Evolutionary conservation across 345 rosid genomes (phyloP).

Genomic region (Xanthoceras sorbifolium): DNA sequence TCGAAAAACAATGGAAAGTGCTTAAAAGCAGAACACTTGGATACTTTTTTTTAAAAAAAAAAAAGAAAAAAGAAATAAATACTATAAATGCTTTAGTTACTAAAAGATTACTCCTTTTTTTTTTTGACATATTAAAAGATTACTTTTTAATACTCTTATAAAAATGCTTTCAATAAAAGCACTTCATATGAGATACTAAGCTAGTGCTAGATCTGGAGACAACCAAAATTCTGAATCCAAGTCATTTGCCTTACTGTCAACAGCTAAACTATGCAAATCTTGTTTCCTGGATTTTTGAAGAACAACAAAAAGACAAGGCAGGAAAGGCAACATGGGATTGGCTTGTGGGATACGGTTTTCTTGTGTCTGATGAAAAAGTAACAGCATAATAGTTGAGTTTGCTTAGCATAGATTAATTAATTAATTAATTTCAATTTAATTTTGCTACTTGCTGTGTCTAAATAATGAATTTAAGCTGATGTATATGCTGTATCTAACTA

Average conservation of each 20-base stretch:
- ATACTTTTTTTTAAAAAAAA: background rate
- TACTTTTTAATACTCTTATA: background rate
- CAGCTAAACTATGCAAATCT: background rate
- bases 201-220: background rate
- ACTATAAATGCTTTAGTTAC: background rate
- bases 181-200: too few relatives aligned
- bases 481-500: background rate
- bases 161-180: background rate
- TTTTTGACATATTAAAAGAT: background rate
- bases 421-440: too few relatives aligned
- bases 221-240: background rate
- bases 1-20: too few relatives aligned
- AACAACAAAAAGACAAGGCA: background rate
- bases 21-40: background rate
- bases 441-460: background rate
- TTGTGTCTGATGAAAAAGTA: background rate
- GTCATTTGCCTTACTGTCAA: background rate
- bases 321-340: background rate
- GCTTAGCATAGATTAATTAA: background rate
- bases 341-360: background rate
- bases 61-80: background rate
- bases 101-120: too few relatives aligned
- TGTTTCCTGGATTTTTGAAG: background rate
- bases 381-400: background rate
- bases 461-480: background rate